Evolutionary conservation across 495 filamentous ascomycete species (phyloP), one percentile per base, ranked within the genome.

Genomic region (Xylaria nigripes): DNA sequence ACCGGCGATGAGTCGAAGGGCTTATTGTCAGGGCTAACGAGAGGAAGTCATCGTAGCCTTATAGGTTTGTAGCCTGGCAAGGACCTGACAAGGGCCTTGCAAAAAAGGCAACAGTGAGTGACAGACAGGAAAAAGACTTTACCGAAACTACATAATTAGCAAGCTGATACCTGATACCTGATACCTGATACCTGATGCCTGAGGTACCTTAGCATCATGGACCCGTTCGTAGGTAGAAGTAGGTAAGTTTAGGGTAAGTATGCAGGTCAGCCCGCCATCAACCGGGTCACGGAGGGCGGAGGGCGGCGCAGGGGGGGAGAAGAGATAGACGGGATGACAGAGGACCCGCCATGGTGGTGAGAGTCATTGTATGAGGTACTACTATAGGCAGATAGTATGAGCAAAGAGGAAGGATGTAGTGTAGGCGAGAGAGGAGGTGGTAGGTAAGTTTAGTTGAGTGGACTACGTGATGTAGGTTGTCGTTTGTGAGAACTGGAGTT

Each of bases 31-130:
- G 57, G 51, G 7, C 51, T 45, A 59, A 50, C 60, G 5, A 59
- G 46, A 59, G 57, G 63, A 61, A 58, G 62, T 58, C 59, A 67
- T 67, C 65, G 65, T 56, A 67, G 67, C 67, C 67, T 69, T 69
- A 69, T 67, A 69, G 67, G 51, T 51, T 59, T 57, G 64, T 55
- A 67, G 64, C 64, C 64, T 64, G 55, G 59, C 34, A 50, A 42
- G 61, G 63, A 59, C 57, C 41, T 16, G 52, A 61, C 53, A 54
- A 51, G 53, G 45, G 40, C 45, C 53, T 55, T 19, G 45, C 16
- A 56, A 45, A 51, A 55, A 63, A 66, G 56, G 59, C 61, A 65
- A 30, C 60, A 64, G 55, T 60, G 61, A 60, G 44, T 32, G 30
- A 15, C 6, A 9, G 13, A 12, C 2, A 36, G 15, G 32, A 15